Evolutionary conservation across 805 yeast genomes (phyloP), one percentile per base, ranked within the genome.

Genomic region (Jamesozyma spencerorum): DNA sequence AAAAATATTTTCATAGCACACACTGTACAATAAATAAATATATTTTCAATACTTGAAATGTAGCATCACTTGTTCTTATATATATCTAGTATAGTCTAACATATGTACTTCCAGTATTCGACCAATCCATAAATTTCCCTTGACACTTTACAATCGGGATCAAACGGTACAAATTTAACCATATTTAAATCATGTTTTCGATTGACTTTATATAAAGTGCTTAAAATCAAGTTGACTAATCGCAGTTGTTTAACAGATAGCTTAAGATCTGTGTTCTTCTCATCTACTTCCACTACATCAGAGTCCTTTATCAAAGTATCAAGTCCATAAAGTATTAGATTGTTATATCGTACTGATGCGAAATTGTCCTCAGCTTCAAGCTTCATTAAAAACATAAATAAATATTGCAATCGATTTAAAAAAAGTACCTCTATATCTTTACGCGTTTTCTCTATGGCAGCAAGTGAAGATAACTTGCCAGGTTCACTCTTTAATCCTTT

Each of bases 351-450:
- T 19, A 46, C 39, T 10, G 42, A 29, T 13, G 37, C 29, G 4
- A 22, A 19, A 13, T 42, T 43, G 10, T 32, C 55, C 11, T 47
- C 58, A 2, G 49, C 54, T 39, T 59, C 61, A 12, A 58, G 43
- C 38, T 57, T 53, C 47, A 57, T 60, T 42, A 61, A 36, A 41
- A 55, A 61, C 61, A 61, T 61, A 34, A 52, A 58, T 18, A 61
- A 39, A 36, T 58, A 59, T 43, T 58, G 62, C 15, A 57, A 38
- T 19, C 52, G 53, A 36, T 51, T 57, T 27, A 61, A 38, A 43
- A 60, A 61, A 2, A 61, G 38, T 8, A 61, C 43, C 18, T 55
- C 45, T 5, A 58, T 44, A 24, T 49, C 45, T 5, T 45, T 22
- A 24, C 52, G 34, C 19, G 50, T 43, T 17, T 32, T 40, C 7